These are phyloP conservation scores for Podospora appendiculata DNA, from an alignment of 495 filamentous ascomycete genomes.

Conservation along the genomic window DNA sequence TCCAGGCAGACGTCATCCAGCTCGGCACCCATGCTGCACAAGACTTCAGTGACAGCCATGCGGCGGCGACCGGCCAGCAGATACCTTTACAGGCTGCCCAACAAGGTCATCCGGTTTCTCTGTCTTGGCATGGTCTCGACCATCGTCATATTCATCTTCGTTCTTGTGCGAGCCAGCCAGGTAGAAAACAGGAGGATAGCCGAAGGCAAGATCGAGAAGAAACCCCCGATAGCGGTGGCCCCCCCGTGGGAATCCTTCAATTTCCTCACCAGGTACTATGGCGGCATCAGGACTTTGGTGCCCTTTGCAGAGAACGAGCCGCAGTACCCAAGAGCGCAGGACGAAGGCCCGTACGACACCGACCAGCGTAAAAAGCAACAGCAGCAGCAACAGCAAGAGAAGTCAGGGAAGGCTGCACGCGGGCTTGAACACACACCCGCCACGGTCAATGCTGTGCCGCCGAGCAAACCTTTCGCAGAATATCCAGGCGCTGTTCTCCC, in stretches of 20 bases:
- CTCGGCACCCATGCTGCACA: slow-evolving; percentile 49
- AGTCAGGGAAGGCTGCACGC: too few species aligned
- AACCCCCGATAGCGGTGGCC: slow-evolving; percentile 43
- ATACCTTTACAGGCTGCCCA: slow-evolving; percentile 51
- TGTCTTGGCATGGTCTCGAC: slow-evolving; percentile 60
- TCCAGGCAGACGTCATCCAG: slow-evolving; percentile 38
- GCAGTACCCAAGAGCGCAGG: slow-evolving; percentile 62
- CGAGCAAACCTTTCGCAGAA: slow-evolving; percentile 59
- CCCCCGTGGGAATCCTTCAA: slow-evolving; percentile 73
- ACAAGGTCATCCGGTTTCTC: slow-evolving; percentile 61
- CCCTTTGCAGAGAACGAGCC: slow-evolving; percentile 54
- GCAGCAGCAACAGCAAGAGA: slow-evolving; percentile 3
- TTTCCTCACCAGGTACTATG: slow-evolving; percentile 77
- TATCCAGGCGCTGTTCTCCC: slow-evolving; percentile 50
- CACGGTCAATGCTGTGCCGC: slow-evolving; percentile 44
- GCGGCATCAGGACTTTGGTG: slow-evolving; percentile 64
- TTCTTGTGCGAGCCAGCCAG: slow-evolving; percentile 61
- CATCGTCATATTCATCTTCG: slow-evolving; percentile 64
- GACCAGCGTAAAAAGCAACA: slow-evolving; percentile 19
- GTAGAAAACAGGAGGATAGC: slow-evolving; percentile 53
- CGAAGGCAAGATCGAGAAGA: slow-evolving; percentile 39
- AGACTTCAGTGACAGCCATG: slow-evolving; percentile 17
- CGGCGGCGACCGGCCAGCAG: slow-evolving; percentile 28
- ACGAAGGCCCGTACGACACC: slow-evolving; percentile 32
- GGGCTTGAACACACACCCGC: background rate